Evolutionary conservation across 495 filamentous ascomycete genomes (phyloP).

Genomic region (Xylaria flabelliformis): DNA sequence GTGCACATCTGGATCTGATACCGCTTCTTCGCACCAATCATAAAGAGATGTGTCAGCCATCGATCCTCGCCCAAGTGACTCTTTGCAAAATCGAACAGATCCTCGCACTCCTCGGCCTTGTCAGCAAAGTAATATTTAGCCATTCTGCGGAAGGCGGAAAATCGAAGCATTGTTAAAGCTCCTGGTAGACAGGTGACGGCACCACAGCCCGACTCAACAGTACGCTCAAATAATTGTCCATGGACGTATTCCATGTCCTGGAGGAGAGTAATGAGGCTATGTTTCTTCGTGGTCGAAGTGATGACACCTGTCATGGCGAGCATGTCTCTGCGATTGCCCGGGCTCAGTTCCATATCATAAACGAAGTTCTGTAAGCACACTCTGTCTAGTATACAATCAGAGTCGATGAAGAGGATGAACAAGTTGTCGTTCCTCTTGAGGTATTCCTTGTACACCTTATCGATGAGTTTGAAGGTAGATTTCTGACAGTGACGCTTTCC

Average conservation of each 20-base stretch:
- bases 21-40: slow-evolving; percentile 92
- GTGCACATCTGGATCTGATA: slow-evolving; percentile 99
- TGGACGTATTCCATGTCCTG: slow-evolving; percentile 99
- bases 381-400: slow-evolving; percentile 93
- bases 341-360: slow-evolving; percentile 98
- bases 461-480: slow-evolving; percentile 90
- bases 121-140: slow-evolving; percentile 99
- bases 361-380: slow-evolving; percentile 97
- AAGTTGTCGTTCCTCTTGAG: slow-evolving; percentile 88
- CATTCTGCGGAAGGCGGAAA: slow-evolving; percentile 96
- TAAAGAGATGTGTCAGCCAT: slow-evolving; percentile 98
- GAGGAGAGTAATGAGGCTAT: slow-evolving; percentile 86
- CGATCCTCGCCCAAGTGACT: slow-evolving; percentile 95
- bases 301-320: slow-evolving; percentile 98
- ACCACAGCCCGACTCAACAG: slow-evolving; percentile 94
- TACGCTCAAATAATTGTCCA: slow-evolving; percentile 95
- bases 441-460: slow-evolving; percentile 91
- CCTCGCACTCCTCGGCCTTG: slow-evolving; percentile 93
- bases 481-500: slow-evolving; percentile 96
- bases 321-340: slow-evolving; percentile 91
- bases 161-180: slow-evolving; percentile 91
- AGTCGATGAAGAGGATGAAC: slow-evolving; percentile 97
- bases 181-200: slow-evolving; percentile 95
- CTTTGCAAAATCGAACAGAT: slow-evolving; percentile 96
- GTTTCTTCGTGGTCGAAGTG: slow-evolving; percentile 89